Base-by-base conservation (phyloP, 495 filamentous ascomycete species). In the Penicillium crystallinum region DNA sequence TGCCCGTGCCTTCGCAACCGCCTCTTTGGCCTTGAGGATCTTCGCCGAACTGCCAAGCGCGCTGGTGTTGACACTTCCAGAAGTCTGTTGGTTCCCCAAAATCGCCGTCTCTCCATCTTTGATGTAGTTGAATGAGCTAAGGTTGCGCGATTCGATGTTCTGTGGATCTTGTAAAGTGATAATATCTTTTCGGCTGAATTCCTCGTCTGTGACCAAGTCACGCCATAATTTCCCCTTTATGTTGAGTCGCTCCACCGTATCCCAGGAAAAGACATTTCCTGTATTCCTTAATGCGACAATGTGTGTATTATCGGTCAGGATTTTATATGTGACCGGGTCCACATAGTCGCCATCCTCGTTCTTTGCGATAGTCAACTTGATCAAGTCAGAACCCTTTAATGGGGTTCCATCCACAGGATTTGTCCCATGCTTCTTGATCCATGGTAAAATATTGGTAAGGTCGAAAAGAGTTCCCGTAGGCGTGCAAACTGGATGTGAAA, bases 221-320 rank as follows among this genome's bases (percentile, higher is more conserved):
- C 76, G 77, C 93, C 93, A 99, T 76, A 95, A 84, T 81, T 96
- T 99, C 45, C 91, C 82, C 74, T 97, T 99, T 69, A 97, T 85
- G 71, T 99, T 99, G 66, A 97, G 79, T 55, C 90, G 79, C 67
- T 97, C 90, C 10, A 97, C 80, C 2, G 93, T 99, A 63, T 97
- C 93, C 82, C 85, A 96, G 9, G 91, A 83, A 64, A 96, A 99
- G 6, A 96, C 95, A 72, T 97, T 97, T 30, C 89, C 90, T 33
- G 90, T 88, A 58, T 88, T 90, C 41, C 84, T 77, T 52, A 99
- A 73, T 25, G 91, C 91, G 38, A 97, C 89, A 38, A 99, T 87
- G 65, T 99, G 93, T 8, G 95, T 96, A 66, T 97, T 97, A 65
- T 99, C 91, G 33, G 93, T 99, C 58, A 99, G 85, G 10, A 93